phyloP scores from a whole-genome alignment of 2,329 filamentous ascomycete genomes.

The Apiospora koreana region DNA sequence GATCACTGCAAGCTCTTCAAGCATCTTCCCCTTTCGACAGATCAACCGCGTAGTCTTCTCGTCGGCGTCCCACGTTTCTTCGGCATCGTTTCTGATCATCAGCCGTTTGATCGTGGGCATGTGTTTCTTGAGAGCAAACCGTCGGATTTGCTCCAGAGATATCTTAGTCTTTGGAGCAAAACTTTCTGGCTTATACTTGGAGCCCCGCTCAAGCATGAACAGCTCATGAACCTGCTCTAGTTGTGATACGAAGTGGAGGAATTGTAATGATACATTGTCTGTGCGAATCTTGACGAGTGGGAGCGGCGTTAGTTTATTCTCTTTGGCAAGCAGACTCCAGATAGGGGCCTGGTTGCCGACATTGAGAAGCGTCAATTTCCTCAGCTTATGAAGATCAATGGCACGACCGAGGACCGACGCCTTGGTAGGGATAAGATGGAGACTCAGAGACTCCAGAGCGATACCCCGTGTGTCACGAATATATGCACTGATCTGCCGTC shows the following conservation, averaged over 20 bases:
- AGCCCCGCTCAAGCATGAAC: constrained; percentile 56
- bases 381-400: constrained; percentile 58
- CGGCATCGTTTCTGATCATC: constrained; percentile 60
- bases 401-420: constrained; percentile 56
- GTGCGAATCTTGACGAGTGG: constrained; percentile 61
- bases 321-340: constrained; percentile 57
- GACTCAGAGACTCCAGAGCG: constrained; percentile 52
- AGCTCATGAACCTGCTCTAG: constrained; percentile 58
- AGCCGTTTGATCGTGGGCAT: constrained; percentile 53
- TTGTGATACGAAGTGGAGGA: constrained; percentile 55
- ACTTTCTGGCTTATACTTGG: constrained; percentile 53
- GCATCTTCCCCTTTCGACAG: constrained; percentile 46
- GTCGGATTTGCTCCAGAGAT: constrained; percentile 59
- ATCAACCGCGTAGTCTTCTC: constrained; percentile 56
- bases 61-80: constrained; percentile 58
- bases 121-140: constrained; percentile 59
- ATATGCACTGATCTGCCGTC: constrained; percentile 49
- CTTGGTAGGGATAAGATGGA: constrained; percentile 62
- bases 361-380: constrained; percentile 60
- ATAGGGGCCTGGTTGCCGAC: constrained; percentile 62
- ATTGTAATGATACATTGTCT: constrained; percentile 59
- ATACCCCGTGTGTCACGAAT: constrained; percentile 59
- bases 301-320: constrained; percentile 53
- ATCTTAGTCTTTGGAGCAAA: constrained; percentile 52
- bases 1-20: constrained; percentile 58